Conservation (phyloP, 495 filamentous ascomycete species). For the Penicillium desertorum region DNA sequence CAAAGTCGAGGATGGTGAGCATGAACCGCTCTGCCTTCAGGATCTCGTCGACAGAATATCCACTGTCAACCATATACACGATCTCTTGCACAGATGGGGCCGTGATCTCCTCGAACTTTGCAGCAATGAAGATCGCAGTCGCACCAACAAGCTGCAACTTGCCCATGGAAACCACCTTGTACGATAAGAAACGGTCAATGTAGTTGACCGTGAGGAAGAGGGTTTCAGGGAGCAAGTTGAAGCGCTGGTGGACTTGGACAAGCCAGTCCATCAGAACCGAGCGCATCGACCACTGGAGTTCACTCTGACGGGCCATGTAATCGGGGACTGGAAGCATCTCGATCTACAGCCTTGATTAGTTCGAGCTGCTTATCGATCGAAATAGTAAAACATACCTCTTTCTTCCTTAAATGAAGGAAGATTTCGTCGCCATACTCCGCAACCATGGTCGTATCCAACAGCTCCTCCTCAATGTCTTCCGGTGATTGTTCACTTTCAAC, state of each 20-base stretch:
- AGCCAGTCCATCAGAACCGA: conserved; percentile 98
- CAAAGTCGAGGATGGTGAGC: conserved; percentile 91
- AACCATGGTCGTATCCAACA: conserved; percentile 96
- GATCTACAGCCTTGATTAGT: conserved; percentile 51
- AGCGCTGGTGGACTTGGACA: conserved; percentile 91
- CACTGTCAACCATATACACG: conserved; percentile 95
- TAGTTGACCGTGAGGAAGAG: conserved; percentile 92
- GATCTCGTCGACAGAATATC: conserved; percentile 86
- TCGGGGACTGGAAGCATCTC: conserved; percentile 80
- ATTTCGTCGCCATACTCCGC: conserved; percentile 96
- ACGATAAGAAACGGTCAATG: conserved; percentile 93
- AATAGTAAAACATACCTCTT: conserved; percentile 68
- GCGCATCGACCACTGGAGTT: conserved; percentile 99
- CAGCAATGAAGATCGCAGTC: conserved; percentile 91
- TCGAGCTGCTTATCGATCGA: background rate
- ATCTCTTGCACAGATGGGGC: conserved; percentile 93
- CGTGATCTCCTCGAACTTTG: conserved; percentile 98
- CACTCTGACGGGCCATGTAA: conserved; percentile 96
- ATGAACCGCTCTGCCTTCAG: conserved; percentile 98
- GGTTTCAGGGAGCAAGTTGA: conserved; percentile 88
- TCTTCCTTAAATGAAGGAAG: conserved; percentile 80
- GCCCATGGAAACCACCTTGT: conserved; percentile 88
- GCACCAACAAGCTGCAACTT: conserved; percentile 97
- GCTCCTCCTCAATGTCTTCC: conserved; percentile 80
- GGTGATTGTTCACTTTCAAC: conserved; percentile 59